phyloP scores from a whole-genome alignment of 2,329 filamentous ascomycete species.

The Chalaropsis thielavioides region DNA sequence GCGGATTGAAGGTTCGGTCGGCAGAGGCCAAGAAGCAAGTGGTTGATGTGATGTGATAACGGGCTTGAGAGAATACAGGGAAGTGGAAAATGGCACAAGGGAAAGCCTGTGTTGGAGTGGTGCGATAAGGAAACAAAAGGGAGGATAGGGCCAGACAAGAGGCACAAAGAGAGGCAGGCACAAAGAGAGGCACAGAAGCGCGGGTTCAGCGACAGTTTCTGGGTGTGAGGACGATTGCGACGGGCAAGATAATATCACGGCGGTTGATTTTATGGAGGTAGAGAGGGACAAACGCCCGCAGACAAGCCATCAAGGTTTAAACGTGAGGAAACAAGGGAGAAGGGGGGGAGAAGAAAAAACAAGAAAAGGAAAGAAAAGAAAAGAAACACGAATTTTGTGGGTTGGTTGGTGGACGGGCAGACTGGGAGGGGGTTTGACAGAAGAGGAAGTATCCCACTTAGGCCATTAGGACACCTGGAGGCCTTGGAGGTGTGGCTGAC shows the following conservation, averaged over 20 bases:
- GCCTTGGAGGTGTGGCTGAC: neutral
- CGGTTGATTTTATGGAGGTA: neutral
- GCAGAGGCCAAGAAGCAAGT: neutral
- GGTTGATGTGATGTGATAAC: neutral
- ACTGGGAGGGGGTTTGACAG: neutral
- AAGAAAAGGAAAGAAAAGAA: constrained; percentile 1
- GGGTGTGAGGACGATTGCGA: neutral
- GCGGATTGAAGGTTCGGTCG: neutral
- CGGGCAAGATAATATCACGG: neutral
- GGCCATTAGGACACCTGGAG: neutral
- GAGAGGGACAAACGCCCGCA: neutral
- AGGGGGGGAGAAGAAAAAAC: constrained; percentile 1
- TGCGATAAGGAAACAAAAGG: neutral
- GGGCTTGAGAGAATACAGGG: neutral
- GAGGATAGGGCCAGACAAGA: neutral
- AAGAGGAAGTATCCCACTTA: neutral
- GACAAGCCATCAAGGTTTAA: constrained; percentile 5
- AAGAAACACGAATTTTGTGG: neutral
- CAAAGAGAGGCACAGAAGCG: neutral
- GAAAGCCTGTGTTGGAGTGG: neutral
- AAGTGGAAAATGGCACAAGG: neutral
- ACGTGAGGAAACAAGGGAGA: neutral
- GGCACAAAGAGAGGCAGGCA: neutral
- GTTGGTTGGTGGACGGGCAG: neutral
- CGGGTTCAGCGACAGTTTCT: neutral